These are phyloP conservation scores for Kockovaella imperatae DNA, from an alignment of 768 basidiomycete species.

Conservation along the genomic window DNA sequence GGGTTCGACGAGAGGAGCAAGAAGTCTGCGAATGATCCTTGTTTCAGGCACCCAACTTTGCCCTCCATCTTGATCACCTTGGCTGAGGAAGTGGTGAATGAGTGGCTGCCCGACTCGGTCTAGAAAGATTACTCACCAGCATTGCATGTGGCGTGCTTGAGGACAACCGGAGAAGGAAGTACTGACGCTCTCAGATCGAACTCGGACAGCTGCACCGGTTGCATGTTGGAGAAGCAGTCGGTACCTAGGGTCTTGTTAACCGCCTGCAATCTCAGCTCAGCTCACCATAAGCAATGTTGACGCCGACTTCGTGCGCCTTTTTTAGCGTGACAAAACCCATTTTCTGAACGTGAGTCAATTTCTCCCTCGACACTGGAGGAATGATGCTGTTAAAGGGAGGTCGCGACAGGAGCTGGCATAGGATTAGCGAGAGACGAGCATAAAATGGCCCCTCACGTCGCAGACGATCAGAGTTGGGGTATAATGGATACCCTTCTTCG, in stretches of 20 bases:
- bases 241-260: no score
- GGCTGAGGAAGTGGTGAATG: slow-evolving; percentile 18
- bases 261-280: no score
- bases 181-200: slow-evolving; percentile 39
- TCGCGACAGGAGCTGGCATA: slow-evolving; percentile 12
- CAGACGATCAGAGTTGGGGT: slow-evolving; percentile 25
- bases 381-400: slow-evolving; percentile 19
- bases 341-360: slow-evolving; percentile 12
- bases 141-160: slow-evolving; percentile 49
- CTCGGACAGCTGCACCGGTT: slow-evolving; percentile 14
- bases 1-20: slow-evolving; percentile 48
- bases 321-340: slow-evolving; percentile 19
- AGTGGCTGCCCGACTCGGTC: not conserved
- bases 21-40: slow-evolving; percentile 48
- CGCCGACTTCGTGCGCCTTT: slow-evolving; percentile 17
- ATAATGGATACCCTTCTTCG: slow-evolving; percentile 19
- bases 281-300: slow-evolving; percentile 20
- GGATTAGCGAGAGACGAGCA: no score
- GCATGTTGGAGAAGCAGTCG: slow-evolving; percentile 15
- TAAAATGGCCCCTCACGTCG: no score
- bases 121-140: slow-evolving; percentile 13
- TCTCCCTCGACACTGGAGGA: slow-evolving; percentile 10
- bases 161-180: slow-evolving; percentile 42
- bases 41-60: slow-evolving; percentile 44
- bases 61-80: slow-evolving; percentile 44